Evolutionary conservation across 2,329 filamentous ascomycete species (phyloP).

Genomic region (Bertia moriformis): DNA sequence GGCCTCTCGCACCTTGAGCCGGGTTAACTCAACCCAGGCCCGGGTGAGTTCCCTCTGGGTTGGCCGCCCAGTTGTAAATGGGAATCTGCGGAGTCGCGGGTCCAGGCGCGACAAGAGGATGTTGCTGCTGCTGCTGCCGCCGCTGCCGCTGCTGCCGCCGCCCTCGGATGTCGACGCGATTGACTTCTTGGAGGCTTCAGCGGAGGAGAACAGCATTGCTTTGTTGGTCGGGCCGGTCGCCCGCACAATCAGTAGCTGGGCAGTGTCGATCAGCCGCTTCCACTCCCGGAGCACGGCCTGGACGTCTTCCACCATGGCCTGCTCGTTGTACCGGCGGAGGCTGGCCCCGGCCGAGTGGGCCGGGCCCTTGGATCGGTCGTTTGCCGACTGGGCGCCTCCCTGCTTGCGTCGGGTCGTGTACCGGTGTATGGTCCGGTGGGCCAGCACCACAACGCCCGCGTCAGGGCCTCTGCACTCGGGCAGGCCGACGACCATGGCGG

Average conservation of each 20-base stretch:
- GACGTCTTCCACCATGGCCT: slow-evolving; percentile 77
- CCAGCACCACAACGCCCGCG: slow-evolving; percentile 66
- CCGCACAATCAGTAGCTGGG: slow-evolving; percentile 75
- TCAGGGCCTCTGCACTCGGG: slow-evolving; percentile 62
- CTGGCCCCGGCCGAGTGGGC: slow-evolving; percentile 87
- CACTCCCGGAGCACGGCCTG: slow-evolving; percentile 67
- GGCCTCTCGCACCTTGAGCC: slow-evolving; percentile 64
- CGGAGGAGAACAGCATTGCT: slow-evolving; percentile 75
- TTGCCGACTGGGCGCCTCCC: slow-evolving; percentile 85
- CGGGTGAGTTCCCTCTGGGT: slow-evolving; percentile 93
- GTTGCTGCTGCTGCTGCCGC: slow-evolving; percentile 52
- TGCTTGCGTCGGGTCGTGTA: slow-evolving; percentile 95
- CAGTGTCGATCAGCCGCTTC: slow-evolving; percentile 70
- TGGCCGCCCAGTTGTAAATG: slow-evolving; percentile 79
- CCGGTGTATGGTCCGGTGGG: slow-evolving; percentile 93
- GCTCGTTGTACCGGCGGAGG: slow-evolving; percentile 84
- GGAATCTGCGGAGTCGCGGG: slow-evolving; percentile 68
- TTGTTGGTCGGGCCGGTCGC: slow-evolving; percentile 79
- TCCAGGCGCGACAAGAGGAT: slow-evolving; percentile 66
- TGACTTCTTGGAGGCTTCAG: no score
- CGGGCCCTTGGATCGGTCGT: slow-evolving; percentile 82
- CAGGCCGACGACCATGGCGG: slow-evolving; percentile 85
- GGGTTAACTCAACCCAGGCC: slow-evolving; percentile 81
- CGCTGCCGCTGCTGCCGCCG: no score
- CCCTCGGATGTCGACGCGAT: no score